Base-by-base conservation (phyloP, 148 eudicot species). In the Arctostaphylos glauca region DNA sequence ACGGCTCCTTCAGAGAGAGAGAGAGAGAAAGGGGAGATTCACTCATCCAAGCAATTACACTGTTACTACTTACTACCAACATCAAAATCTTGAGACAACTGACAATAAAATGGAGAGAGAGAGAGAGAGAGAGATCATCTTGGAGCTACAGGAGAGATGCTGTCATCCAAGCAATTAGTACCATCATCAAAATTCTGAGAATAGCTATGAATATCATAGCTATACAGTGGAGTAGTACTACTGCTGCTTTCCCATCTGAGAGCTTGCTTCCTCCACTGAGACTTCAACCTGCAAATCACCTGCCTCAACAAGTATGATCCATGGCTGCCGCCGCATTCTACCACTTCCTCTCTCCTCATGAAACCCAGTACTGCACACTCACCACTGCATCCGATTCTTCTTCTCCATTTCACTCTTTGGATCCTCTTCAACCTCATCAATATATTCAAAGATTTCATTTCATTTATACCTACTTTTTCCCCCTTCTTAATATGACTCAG, bases 131-230 rank as follows among this genome's bases (percentile, higher is more conserved):
- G 21, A 58, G 21, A 18, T 76, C 59, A 76, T 76, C 12, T 50
- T 12, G 79, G 79, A 76, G 79, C 59, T 53, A 76, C 25, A 23
- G 80, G 80, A 5, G 80, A 54, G 64, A 54, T 9, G 6, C 4
- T 64, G 0, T 77, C 80, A 38, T 77, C 80, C 80, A 77, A 55
- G 66, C 66, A 31, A 13, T 31, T 21, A 31, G 38, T 31, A 53
- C 80, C 66, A 41, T 73, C 79, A 80, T 86, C 87, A 10, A 82
- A 86, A 77, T 86, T 86, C 83, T 79, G 87, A 46, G 60, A 64
- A 74, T 86, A 86, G 76, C 87, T 86, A 4, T 53, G 71, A 54
- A 81, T 79, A 72, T 86, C 87, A 31, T 86, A 86, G 66, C 80
- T 55, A 59, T 55, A 77, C 21, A 77, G 48, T 0, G 6, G 43